phyloP scores from a whole-genome alignment of 768 basidiomycete genomes.

The Kwoniella pini region DNA sequence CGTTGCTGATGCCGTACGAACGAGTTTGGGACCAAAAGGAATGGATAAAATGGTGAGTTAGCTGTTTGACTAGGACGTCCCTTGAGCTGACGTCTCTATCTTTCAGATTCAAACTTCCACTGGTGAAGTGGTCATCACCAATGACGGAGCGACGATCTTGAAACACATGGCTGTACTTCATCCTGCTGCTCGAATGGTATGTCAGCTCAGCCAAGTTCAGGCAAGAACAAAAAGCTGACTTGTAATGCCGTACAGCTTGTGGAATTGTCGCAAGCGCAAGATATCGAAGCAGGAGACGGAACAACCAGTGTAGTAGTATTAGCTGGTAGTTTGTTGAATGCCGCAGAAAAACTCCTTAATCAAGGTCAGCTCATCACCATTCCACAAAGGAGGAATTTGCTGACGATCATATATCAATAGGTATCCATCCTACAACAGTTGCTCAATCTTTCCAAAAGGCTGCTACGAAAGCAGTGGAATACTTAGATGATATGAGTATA shows the following conservation, averaged over 20 bases:
- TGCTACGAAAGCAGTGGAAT: slow-evolving; percentile 89
- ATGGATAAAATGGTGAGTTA: slow-evolving; percentile 97
- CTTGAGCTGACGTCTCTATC: background rate
- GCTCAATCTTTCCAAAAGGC: slow-evolving; percentile 94
- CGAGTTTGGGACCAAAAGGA: slow-evolving; percentile 91
- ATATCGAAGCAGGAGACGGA: slow-evolving; percentile 97
- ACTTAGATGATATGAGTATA: slow-evolving; percentile 84
- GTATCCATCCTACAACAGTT: slow-evolving; percentile 93
- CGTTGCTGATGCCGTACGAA: slow-evolving; percentile 95
- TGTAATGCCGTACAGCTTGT: slow-evolving; percentile 68
- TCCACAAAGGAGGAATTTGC: background rate
- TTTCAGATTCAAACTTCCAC: slow-evolving; percentile 88
- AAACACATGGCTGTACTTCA: slow-evolving; percentile 89
- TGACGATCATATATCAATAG: slow-evolving; percentile 35
- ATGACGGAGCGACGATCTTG: slow-evolving; percentile 97
- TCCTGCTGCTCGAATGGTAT: slow-evolving; percentile 96
- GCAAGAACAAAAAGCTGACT: background rate
- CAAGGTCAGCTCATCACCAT: slow-evolving; percentile 63
- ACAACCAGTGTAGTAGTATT: slow-evolving; percentile 97
- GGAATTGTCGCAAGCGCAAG: slow-evolving; percentile 95
- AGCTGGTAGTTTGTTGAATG: slow-evolving; percentile 86
- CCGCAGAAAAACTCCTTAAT: slow-evolving; percentile 92
- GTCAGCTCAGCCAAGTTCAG: slow-evolving; percentile 32
- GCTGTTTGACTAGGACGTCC: background rate
- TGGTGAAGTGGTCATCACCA: slow-evolving; percentile 96